A percentile compares a stretch with the other conserved stretches of the same genome.
Conservation (phyloP, 2,329 filamentous ascomycete species). For the Claviceps digitariae region DNA sequence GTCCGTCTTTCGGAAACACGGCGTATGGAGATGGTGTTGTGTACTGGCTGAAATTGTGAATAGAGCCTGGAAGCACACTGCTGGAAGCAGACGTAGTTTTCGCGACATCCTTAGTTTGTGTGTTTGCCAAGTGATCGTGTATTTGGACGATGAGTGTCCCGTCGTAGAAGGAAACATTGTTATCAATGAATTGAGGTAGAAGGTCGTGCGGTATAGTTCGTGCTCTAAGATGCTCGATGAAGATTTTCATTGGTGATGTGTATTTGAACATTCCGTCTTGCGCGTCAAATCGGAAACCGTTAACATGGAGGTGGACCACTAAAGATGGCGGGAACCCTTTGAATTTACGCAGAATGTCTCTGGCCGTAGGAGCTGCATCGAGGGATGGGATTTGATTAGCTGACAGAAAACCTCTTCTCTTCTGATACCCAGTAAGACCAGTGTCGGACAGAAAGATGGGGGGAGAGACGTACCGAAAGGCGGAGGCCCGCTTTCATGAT, state of each 20-base stretch:
- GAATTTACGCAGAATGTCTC: conserved; percentile 75
- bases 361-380: conserved; percentile 51
- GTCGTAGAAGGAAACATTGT: conserved; percentile 75
- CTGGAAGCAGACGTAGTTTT: conserved; percentile 37
- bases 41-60: conserved; percentile 85
- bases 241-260: conserved; percentile 76
- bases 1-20: conserved; percentile 53
- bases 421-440: not conserved
- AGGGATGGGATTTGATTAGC: not conserved
- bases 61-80: conserved; percentile 59
- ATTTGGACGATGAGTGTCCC: conserved; percentile 89
- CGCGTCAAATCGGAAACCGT: conserved; percentile 82
- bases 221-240: conserved; percentile 61
- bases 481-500: conserved; percentile 28
- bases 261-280: conserved; percentile 89
- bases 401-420: not conserved
- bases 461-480: conserved; percentile 36
- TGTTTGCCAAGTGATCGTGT: conserved; percentile 67
- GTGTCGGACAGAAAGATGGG: not conserved
- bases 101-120: conserved; percentile 45
- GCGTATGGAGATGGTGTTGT: conserved; percentile 80
- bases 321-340: conserved; percentile 65
- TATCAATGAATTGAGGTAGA: conserved; percentile 59
- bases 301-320: conserved; percentile 71
- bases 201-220: conserved; percentile 83